A percentile compares a stretch with the other conserved stretches of the same genome.
These are phyloP conservation scores for Wickerhamiella parazyma DNA, from an alignment of 805 yeast genomes.

Conservation along the genomic window DNA sequence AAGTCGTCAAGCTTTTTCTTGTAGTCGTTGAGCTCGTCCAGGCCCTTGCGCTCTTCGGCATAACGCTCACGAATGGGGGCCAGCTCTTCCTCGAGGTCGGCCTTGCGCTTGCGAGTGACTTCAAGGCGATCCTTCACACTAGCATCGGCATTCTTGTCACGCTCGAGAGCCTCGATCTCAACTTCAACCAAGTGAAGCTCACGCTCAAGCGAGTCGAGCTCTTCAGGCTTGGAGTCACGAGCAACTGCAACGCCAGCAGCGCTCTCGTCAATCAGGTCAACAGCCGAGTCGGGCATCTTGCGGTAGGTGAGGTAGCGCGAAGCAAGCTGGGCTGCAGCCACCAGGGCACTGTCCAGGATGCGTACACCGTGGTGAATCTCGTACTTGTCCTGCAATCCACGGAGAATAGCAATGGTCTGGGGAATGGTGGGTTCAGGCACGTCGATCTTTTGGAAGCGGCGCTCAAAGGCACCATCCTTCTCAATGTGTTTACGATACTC, in stretches of 20 bases:
- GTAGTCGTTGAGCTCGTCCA: slow-evolving; percentile 77
- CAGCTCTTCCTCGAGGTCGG: slow-evolving; percentile 71
- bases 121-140: slow-evolving; percentile 77
- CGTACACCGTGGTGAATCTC: slow-evolving; percentile 97
- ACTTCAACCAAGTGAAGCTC: slow-evolving; percentile 83
- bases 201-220: slow-evolving; percentile 84
- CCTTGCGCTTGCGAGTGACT: slow-evolving; percentile 64
- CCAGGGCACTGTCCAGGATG: slow-evolving; percentile 86
- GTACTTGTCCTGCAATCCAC: slow-evolving; percentile 90
- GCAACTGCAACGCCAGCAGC: slow-evolving; percentile 98
- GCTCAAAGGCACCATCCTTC: slow-evolving; percentile 97
- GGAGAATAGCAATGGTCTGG: slow-evolving; percentile 88
- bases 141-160: slow-evolving; percentile 76
- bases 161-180: slow-evolving; percentile 91
- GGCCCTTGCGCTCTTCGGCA: slow-evolving; percentile 77
- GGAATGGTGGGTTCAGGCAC: slow-evolving; percentile 86
- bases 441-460: slow-evolving; percentile 95
- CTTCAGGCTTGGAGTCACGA: slow-evolving; percentile 95
- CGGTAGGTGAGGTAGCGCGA: slow-evolving; percentile 89
- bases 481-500: slow-evolving; percentile 88
- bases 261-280: slow-evolving; percentile 88
- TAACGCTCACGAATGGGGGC: slow-evolving; percentile 76
- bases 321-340: slow-evolving; percentile 87
- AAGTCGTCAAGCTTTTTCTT: slow-evolving; percentile 86
- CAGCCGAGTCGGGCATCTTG: slow-evolving; percentile 93